phyloP scores from a whole-genome alignment of 768 basidiomycete species.

The Phanerodontia chrysosporium region DNA sequence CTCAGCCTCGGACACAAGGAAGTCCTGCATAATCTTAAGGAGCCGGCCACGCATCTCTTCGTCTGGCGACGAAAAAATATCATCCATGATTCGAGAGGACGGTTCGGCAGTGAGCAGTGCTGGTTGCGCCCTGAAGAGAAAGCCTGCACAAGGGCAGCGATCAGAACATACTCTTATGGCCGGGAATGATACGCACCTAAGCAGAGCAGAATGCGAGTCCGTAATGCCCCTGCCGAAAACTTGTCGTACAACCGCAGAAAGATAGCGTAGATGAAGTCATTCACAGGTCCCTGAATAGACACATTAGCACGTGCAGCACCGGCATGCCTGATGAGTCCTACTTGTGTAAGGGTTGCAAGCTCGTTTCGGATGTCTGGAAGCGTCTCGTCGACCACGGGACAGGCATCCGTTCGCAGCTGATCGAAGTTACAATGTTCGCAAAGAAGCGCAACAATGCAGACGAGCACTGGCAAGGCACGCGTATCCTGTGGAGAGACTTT shows the following conservation, averaged over 20 bases:
- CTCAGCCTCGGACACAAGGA: slow-evolving; percentile 75
- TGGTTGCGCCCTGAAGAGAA: slow-evolving; percentile 89
- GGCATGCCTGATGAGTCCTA: slow-evolving; percentile 18
- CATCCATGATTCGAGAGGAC: slow-evolving; percentile 85
- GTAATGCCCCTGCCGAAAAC: slow-evolving; percentile 51
- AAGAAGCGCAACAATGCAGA: slow-evolving; percentile 81
- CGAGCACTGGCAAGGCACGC: slow-evolving; percentile 60
- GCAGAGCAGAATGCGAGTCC: slow-evolving; percentile 77
- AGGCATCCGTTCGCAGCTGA: slow-evolving; percentile 54
- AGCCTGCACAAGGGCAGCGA: slow-evolving; percentile 49
- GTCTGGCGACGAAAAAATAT: slow-evolving; percentile 72
- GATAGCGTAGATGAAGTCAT: slow-evolving; percentile 76
- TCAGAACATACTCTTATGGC: background rate
- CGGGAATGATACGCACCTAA: slow-evolving; percentile 50
- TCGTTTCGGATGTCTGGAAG: slow-evolving; percentile 49
- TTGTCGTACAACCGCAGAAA: slow-evolving; percentile 73
- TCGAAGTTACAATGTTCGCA: slow-evolving; percentile 92
- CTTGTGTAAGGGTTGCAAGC: slow-evolving; percentile 55
- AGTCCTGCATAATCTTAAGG: slow-evolving; percentile 88
- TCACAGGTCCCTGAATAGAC: slow-evolving; percentile 58
- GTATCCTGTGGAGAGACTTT: slow-evolving; percentile 45
- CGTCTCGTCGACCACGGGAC: background rate
- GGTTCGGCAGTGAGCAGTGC: slow-evolving; percentile 80
- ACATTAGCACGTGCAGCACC: background rate
- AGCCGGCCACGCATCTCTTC: slow-evolving; percentile 70